Percentiles rank a stretch among this genome's conserved stretches.
phyloP scores from a whole-genome alignment of 345 rosid species.

The Salix koriyanagi region DNA sequence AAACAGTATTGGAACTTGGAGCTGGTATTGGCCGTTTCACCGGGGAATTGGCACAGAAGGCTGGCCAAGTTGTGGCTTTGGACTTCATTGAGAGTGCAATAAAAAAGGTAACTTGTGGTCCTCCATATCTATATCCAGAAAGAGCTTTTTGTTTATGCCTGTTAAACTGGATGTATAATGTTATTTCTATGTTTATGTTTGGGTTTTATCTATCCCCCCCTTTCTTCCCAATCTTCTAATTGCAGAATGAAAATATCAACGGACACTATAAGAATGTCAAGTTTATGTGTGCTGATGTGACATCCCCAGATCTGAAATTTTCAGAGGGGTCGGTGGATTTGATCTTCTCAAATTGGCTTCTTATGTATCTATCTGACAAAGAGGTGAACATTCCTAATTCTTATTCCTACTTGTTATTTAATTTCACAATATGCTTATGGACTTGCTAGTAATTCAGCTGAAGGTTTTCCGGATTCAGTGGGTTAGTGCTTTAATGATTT shows the following conservation, averaged over 20 bases:
- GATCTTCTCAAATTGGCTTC: constrained; percentile 91
- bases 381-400: constrained; percentile 44
- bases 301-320: constrained; percentile 61
- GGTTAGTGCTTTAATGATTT: background rate
- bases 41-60: constrained; percentile 74
- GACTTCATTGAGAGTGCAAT: constrained; percentile 83
- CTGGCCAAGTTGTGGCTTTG: constrained; percentile 66
- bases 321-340: constrained; percentile 68
- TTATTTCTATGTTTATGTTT: background rate
- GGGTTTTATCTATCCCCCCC: background rate
- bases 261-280: constrained; percentile 76
- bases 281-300: constrained; percentile 85
- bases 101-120: constrained; percentile 54
- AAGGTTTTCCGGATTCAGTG: background rate
- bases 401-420: background rate
- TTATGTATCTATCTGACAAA: constrained; percentile 90
- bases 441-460: background rate
- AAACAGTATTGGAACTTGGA: constrained; percentile 77
- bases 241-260: constrained; percentile 70
- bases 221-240: constrained; percentile 6
- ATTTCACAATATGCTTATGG: background rate
- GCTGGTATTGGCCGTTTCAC: constrained; percentile 98
- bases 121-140: background rate
- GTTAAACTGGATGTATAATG: background rate
- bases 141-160: background rate